Base-by-base conservation (phyloP, 2,329 filamentous ascomycete species). In the Davidsoniella eucalypti region DNA sequence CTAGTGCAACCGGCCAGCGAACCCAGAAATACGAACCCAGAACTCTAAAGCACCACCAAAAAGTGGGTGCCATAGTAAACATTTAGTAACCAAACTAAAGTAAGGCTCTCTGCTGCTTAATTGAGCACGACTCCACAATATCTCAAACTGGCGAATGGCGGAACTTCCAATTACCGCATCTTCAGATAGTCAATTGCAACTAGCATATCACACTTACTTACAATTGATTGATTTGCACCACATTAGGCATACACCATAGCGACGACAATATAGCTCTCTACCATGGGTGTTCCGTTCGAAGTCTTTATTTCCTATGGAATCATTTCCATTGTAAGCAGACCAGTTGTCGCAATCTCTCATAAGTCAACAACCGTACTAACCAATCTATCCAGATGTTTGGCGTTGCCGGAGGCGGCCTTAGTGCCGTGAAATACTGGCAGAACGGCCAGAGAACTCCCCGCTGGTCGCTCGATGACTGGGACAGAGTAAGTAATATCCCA, bases 281-380 rank as follows among this genome's bases (percentile, higher is more conserved):
- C 60, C 49, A 81, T 81, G 77, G 73, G 73, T 53, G 65, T 81
- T 56, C 77, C 77, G 44, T 81, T 80, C 65, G 77, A 81, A 64
- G 67, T 75, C 46, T 61, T 81, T 56, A 68, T 81, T 64, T 76
- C 77, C 41, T 80, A 80, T 64, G 77, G 67, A 63, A 79, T 81
- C 69, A 75, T 80, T 63, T 63, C 76, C 58, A 69, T 64, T 60
- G 76, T 80, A 70, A 64, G 74, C 62, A 6, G 18, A 47, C 47
- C 45, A 42, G 25, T n/a, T 52, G 45, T 49, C 47, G 33, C 53
- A 40, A 48, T 50, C 50, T 47, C 37, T 52, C 42, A 25, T 16
- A 23, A 18, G 21, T 14, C 4, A 7, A 36, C 33, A 18, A 7
- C 17, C 38, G 47, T 46, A 54, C 60, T 65, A 51, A 65, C 51